Percentiles rank a stretch among this genome's conserved stretches.
Conservation (phyloP, 495 filamentous ascomycete genomes). For the Annulohypoxylon moriforme region DNA sequence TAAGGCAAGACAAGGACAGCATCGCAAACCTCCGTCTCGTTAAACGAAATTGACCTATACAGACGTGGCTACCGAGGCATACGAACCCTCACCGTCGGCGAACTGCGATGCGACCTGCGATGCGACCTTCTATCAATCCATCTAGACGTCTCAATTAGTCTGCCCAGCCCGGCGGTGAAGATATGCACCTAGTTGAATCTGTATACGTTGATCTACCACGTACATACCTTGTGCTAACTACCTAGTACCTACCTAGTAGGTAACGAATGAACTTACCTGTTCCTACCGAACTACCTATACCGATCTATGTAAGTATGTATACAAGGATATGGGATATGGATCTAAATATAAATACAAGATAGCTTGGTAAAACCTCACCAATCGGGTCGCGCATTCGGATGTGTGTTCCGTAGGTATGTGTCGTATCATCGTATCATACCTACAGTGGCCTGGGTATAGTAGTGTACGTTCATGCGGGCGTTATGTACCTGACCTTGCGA, state of each 20-base stretch:
- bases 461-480: not conserved
- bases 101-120: not conserved
- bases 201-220: not conserved
- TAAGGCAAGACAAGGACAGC: not conserved
- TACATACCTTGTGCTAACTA: not conserved
- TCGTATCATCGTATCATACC: not conserved
- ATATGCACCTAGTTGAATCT: not conserved
- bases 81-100: not conserved
- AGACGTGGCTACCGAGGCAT: not conserved
- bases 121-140: no score
- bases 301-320: not conserved
- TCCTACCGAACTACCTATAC: not conserved
- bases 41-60: not conserved
- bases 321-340: not conserved
- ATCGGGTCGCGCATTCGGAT: constrained; percentile 11
- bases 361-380: not conserved
- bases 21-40: not conserved
- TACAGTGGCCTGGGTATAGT: not conserved
- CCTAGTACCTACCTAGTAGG: not conserved
- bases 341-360: not conserved
- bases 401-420: not conserved
- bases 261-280: no score
- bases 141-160: not conserved
- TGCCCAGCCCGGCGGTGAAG: not conserved
- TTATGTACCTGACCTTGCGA: not conserved